Conservation (phyloP, 176 grass and related monocot genomes). For the Eragrostis nindensis region DNA sequence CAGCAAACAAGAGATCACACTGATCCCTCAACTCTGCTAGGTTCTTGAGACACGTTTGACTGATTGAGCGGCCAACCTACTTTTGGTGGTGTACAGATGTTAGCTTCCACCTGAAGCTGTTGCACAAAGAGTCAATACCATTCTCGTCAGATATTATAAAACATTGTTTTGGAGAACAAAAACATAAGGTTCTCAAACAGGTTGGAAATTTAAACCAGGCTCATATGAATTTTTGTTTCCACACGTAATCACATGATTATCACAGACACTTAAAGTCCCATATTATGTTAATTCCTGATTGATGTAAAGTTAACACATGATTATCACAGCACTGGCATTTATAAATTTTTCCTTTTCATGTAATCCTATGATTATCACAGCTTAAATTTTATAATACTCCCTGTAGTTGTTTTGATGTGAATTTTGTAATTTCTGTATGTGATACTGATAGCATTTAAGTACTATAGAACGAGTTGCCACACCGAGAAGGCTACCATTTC, state of each 20-base stretch:
- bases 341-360: background rate
- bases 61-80: conserved; percentile 21
- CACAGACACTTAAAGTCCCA: too few relatives aligned
- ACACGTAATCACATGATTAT: too few relatives aligned
- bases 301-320: background rate
- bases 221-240: conserved; percentile 17
- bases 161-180: background rate
- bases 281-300: too few relatives aligned
- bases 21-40: background rate
- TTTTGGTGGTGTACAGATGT: conserved; percentile 27
- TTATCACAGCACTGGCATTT: background rate
- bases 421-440: conserved; percentile 18
- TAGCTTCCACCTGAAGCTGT: conserved; percentile 49
- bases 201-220: background rate
- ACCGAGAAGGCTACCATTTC: conserved; percentile 42
- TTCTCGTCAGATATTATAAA: background rate
- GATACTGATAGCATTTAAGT: conserved; percentile 18
- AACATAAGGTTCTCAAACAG: conserved; percentile 1
- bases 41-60: conserved; percentile 28
- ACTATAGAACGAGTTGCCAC: background rate
- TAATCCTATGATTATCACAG: background rate
- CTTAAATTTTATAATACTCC: conserved; percentile 1
- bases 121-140: conserved; percentile 13
- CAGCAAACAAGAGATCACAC: background rate
- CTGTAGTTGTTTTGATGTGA: background rate